Base-by-base conservation (phyloP, 2,329 filamentous ascomycete species). In the Paraphaeosphaeria sporulosa region DNA sequence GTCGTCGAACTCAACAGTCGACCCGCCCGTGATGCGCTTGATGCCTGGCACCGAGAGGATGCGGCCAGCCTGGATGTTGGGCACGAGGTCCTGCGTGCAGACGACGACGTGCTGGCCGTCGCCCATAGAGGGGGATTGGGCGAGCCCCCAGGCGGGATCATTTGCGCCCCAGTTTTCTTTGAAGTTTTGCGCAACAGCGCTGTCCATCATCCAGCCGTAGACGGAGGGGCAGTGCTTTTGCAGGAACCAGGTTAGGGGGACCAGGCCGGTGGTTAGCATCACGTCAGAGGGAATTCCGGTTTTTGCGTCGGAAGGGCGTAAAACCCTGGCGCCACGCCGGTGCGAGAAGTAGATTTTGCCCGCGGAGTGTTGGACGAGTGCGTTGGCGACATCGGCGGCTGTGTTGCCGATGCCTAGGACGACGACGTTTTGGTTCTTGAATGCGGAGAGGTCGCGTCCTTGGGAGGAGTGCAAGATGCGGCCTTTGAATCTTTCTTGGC, bases 1-100 rank as follows among this genome's bases (percentile, higher is more conserved):
- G 54, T 79, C 72, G 13, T 68, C 63, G 19, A 76, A 69, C 44
- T 75, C 73, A n/a, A 77, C 67, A 23, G 52, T 4, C 5, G 34
- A 63, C 3, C 27, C 34, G 1, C 52, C 47, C 15, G 66, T 3
- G 36, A 69, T 47, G 5, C 64, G 58, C 12, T 58, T 65, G 4
- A 71, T 54, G 2, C 66, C 66, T 32, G 61, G 63, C 21, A 64
- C 60, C 3, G 69, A 71, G 10, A 51, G 43, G 23, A 71, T 64
- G 13, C 46, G 55, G 25, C 68, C 69, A 1, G 47, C 25, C 40
- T 71, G 58, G 1, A 72, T 53, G 23, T 43, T 43, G 1, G 62
- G 42, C 43, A 65, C 9, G 61, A 56, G 19, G 67, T 59, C 4
- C 70, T 52, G 3, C 17, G 57, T 51, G 69, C 65, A 30, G 62